Evolutionary conservation across 2,329 filamentous ascomycete genomes (phyloP).

Genomic region (Fusarium sp.): DNA sequence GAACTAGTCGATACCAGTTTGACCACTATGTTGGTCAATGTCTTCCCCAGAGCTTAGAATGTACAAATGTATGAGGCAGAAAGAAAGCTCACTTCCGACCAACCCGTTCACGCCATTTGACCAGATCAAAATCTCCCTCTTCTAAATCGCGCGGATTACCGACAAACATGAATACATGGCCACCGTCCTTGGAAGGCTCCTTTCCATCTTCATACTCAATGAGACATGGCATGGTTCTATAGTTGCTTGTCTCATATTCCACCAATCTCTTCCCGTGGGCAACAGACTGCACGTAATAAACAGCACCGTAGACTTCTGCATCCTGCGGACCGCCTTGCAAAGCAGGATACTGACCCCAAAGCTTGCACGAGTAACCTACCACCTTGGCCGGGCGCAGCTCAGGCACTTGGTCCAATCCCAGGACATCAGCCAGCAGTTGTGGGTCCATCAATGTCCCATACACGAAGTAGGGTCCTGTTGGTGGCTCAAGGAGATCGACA

Average conservation of each 20-base stretch:
- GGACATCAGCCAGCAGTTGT: not conserved
- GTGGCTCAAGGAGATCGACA: not conserved
- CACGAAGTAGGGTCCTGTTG: conserved; percentile 1
- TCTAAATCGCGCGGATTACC: not conserved
- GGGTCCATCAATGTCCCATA: conserved; percentile 15
- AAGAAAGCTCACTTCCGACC: not conserved
- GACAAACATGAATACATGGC: not conserved
- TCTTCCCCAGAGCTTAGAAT: too few species aligned
- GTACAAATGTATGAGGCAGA: too few species aligned
- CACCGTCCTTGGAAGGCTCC: not conserved
- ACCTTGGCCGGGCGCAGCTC: not conserved
- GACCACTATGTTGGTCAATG: too few species aligned
- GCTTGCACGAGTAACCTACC: not conserved
- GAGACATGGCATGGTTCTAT: not conserved
- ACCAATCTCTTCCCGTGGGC: not conserved
- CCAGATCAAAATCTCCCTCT: not conserved
- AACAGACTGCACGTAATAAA: not conserved
- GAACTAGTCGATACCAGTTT: too few species aligned
- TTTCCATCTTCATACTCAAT: not conserved
- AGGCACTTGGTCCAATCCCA: not conserved
- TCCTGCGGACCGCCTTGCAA: not conserved
- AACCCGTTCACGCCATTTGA: not conserved
- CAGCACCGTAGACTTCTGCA: not conserved
- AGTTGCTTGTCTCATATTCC: conserved; percentile 11
- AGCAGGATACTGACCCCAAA: conserved; percentile 13